A percentile compares a stretch with the other conserved stretches of the same genome.
Conservation (phyloP, 768 basidiomycete genomes). For the Lactarius psammicola region DNA sequence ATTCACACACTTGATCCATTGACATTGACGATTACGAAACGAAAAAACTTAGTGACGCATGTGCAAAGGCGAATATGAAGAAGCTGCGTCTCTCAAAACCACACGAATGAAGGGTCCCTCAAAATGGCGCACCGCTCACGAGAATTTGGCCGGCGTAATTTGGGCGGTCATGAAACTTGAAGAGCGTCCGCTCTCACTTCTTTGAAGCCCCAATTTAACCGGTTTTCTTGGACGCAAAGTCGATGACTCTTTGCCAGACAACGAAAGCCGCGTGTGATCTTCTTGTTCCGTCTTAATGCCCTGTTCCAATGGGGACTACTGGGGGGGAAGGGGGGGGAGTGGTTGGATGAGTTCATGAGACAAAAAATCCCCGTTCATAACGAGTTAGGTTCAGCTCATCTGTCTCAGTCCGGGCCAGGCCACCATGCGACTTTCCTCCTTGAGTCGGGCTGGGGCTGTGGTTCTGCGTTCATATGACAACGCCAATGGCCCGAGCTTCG, state of each 20-base stretch:
- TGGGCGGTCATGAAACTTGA: conserved; percentile 11
- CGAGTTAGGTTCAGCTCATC: neutral
- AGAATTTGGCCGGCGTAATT: conserved; percentile 2
- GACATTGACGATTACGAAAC: neutral
- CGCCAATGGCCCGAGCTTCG: neutral
- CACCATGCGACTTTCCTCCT: neutral
- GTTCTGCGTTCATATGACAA: conserved; percentile 10
- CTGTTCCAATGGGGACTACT: neutral
- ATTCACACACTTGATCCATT: neutral
- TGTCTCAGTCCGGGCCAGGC: neutral
- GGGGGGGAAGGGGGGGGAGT: neutral
- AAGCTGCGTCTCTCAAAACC: neutral
- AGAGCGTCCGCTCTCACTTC: neutral
- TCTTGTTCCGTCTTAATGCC: neutral
- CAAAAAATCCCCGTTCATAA: neutral
- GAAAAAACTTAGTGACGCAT: neutral
- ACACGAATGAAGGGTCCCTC: neutral
- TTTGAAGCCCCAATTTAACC: neutral
- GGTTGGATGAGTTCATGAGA: neutral
- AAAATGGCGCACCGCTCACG: neutral
- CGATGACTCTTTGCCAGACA: neutral
- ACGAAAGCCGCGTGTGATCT: neutral
- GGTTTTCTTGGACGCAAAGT: neutral
- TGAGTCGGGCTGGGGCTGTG: neutral
- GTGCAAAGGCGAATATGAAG: neutral